Evolutionary conservation across 495 filamentous ascomycete species (phyloP).

Genomic region (Neurospora pannonica): DNA sequence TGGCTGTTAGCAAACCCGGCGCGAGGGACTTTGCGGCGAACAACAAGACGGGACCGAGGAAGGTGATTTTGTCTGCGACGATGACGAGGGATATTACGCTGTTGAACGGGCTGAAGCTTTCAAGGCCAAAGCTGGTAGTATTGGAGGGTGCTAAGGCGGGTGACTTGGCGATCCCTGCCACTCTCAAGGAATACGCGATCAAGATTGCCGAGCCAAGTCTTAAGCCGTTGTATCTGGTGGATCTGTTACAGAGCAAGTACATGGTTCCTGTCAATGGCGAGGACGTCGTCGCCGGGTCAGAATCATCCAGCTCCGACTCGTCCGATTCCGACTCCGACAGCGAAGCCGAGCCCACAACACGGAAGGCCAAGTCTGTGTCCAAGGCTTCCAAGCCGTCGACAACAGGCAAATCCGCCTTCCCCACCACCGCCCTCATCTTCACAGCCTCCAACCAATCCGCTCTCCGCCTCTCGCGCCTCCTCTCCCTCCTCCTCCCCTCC

Average conservation of each 20-base stretch:
- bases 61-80: slow-evolving; percentile 82
- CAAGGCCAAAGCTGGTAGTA: slow-evolving; percentile 65
- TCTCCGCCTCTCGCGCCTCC: slow-evolving; percentile 65
- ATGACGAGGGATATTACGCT: slow-evolving; percentile 86
- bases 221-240: slow-evolving; percentile 76
- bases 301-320: slow-evolving; percentile 17
- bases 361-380: neutral
- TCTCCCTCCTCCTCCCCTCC: slow-evolving; percentile 54
- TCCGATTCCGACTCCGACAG: slow-evolving; percentile 17
- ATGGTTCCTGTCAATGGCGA: slow-evolving; percentile 11
- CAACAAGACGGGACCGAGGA: slow-evolving; percentile 44
- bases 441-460: slow-evolving; percentile 81
- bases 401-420: neutral
- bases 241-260: slow-evolving; percentile 43
- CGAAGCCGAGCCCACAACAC: neutral
- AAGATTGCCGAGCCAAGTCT: slow-evolving; percentile 63
- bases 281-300: slow-evolving; percentile 6
- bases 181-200: slow-evolving; percentile 62
- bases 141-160: slow-evolving; percentile 44
- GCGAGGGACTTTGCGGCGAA: slow-evolving; percentile 41
- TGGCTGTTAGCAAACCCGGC: slow-evolving; percentile 34
- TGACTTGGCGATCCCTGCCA: slow-evolving; percentile 54
- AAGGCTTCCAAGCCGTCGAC: neutral
- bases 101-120: slow-evolving; percentile 61
- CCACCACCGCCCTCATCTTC: slow-evolving; percentile 64